Evolutionary conservation across 495 filamentous ascomycete species (phyloP), one percentile per base, ranked within the genome.

Genomic region (Niebla homalea): DNA sequence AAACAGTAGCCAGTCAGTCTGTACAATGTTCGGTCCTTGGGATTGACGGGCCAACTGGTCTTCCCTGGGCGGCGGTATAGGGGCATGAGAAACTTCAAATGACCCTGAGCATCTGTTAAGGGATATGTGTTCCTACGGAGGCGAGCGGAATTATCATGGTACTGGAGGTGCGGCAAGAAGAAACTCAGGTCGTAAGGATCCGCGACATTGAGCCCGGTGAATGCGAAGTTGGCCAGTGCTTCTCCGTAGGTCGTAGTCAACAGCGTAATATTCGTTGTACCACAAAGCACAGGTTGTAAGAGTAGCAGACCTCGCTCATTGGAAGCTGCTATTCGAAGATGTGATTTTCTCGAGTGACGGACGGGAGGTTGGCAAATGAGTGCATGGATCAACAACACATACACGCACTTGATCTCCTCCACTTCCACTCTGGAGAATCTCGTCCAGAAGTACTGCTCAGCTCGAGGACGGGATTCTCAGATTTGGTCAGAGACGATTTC

Each of bases 321-420:
- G 10, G 43, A 46, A 19, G 1, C 19, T 22, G 0, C 1, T 42
- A 15, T 1, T 19, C 10, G 18, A 12, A 19, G 10, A 12, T 12
- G 10, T 3, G 7, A 12, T 11, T 32, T 12, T 11, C 5, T 32
- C 8, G 29, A 32, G 8, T 23, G 25, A 6, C n/a, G 21, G 23
- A 29, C 12, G 16, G 21, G 43, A 23, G 7, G 43, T 14, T 10
- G 8, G 43, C n/a, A 22, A 11, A 12, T 23, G 43, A 46, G 20
- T 19, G 18, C 25, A 8, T 46, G n/a, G 0, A 46, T 11, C 2
- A 46, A 22, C 20, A 46, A 15, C 10, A 12, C 43, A 25, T 46
- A 46, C 10, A 46, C 32, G 43, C 43, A 46, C 32, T 32, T 46
- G 32, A 19, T 29, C 43, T 46, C 43, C 26, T 46, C 43, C 22